Base-by-base conservation (phyloP, 1,284 basidiomycete genomes). In the Lentinus polychrous region DNA sequence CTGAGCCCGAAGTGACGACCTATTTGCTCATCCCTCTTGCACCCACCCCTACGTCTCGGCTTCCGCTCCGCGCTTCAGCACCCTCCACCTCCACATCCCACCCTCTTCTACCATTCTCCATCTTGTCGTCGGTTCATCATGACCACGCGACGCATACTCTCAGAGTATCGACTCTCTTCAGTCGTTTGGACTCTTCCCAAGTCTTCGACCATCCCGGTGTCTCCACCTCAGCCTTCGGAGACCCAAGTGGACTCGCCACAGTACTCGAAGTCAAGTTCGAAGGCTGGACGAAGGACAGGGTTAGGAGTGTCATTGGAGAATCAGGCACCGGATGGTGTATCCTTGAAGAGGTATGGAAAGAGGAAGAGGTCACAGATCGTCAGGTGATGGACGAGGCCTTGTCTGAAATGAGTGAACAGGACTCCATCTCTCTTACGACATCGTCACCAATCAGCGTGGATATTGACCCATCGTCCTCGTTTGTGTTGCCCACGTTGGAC, bases 11-110 rank as follows among this genome's bases (percentile, higher is more conserved):
- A n/a, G 75, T 82, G 10, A 79, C 75, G 8, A 86, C 86, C 2
- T 72, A 73, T 55, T 75, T 90, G 42, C 74, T 86, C 49, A 75
- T 90, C 40, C 86, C 86, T 47, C 75, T 90, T 47, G 82, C 81
- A 0, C 84, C 86, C 0, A 83, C 82, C 3, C 79, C 83, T 3
- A 78, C 80, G 0, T 63, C 73, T 2, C 78, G 80, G 18, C 63
- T 78, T n/a, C 84, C 85, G 1, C 70, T 87, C 46, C 63, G 73
- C 12, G 52, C 62, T 23, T 60, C 66, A 46, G 59, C 68, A 24
- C 38, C 57, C 31, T 47, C 55, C 14, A 52, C 59, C 44, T 52
- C 54, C 22, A 47, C 57, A 36, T 24, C 61, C 54, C 63, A 72
- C 51, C 64, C 66, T 0, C 69, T 88, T 11, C 68, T 86, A 3